A percentile compares a stretch with the other conserved stretches of the same genome.
These are phyloP conservation scores for Coemansia asiatica DNA, from an alignment of 192 early-diverging fungal genomes.

Conservation along the genomic window DNA sequence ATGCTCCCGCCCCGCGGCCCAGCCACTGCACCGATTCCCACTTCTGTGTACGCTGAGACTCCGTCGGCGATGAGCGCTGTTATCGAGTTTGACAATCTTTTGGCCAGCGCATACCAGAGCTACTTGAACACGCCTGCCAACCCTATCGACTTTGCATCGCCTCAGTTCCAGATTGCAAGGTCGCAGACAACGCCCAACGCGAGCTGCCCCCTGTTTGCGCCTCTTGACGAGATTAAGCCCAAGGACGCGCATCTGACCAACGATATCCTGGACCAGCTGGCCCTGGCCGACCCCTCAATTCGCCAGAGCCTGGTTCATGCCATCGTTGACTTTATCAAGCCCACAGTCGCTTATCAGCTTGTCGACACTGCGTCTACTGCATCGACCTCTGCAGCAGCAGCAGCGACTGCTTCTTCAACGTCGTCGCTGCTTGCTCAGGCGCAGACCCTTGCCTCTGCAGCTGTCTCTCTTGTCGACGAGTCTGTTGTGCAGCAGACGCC, in stretches of 20 bases:
- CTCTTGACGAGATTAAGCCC: conserved; percentile 43
- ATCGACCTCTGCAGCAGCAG: conserved; percentile 3
- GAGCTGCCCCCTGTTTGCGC: conserved; percentile 42
- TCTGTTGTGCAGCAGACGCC: neutral
- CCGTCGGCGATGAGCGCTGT: conserved; percentile 2
- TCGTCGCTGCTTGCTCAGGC: conserved; percentile 16
- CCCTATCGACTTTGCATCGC: conserved; percentile 15
- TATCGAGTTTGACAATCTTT: conserved; percentile 17
- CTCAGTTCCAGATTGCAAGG: conserved; percentile 3
- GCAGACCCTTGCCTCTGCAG: conserved; percentile 12
- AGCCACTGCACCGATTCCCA: conserved; percentile 20
- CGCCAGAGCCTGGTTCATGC: conserved; percentile 50
- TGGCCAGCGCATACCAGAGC: conserved; percentile 37
- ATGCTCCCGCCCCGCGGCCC: conserved; percentile 13
- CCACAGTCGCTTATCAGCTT: conserved; percentile 33
- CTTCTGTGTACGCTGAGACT: conserved; percentile 7
- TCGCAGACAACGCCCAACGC: neutral
- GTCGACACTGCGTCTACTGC: neutral
- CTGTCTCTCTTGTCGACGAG: conserved; percentile 1
- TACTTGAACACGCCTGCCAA: conserved; percentile 39
- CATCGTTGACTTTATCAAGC: conserved; percentile 45
- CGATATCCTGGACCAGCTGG: conserved; percentile 32
- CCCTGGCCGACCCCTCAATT: conserved; percentile 24
- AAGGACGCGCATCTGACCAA: conserved; percentile 19
- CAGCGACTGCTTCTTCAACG: neutral